Percentiles rank a stretch among this genome's conserved stretches.
These are phyloP conservation scores for Eucalyptus marginata DNA, from an alignment of 345 rosid genomes.

Conservation along the genomic window DNA sequence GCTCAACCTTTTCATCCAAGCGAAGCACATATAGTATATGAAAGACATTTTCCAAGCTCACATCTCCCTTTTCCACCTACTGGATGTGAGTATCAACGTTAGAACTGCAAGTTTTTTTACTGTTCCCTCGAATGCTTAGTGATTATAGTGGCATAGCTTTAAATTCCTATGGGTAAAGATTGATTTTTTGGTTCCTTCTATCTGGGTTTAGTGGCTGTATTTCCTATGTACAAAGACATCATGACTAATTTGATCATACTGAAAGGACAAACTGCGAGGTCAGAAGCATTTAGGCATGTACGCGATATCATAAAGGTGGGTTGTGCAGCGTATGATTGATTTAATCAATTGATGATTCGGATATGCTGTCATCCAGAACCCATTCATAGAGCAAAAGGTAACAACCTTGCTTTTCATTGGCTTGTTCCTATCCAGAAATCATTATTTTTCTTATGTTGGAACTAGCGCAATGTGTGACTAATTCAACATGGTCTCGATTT, in stretches of 20 bases:
- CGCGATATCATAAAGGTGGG: neutral
- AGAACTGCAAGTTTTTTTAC: neutral
- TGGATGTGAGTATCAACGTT: neutral
- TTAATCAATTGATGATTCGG: neutral
- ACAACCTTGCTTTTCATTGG: neutral
- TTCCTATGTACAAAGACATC: neutral
- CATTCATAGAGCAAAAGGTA: neutral
- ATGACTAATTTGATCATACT: neutral
- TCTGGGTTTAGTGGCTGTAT: neutral
- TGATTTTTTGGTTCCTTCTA: neutral
- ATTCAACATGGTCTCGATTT: neutral
- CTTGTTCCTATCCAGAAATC: neutral
- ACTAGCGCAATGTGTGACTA: neutral
- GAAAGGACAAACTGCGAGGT: neutral
- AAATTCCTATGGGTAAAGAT: neutral
- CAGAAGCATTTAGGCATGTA: neutral
- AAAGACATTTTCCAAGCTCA: neutral
- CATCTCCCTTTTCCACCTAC: neutral
- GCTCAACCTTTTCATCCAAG: neutral
- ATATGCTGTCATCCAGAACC: neutral
- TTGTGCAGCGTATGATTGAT: neutral
- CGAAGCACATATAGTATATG: neutral
- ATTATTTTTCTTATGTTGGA: neutral
- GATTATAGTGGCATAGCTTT: neutral
- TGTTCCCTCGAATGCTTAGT: neutral